phyloP scores from a whole-genome alignment of 2,329 filamentous ascomycete species.

The Talaromyces sp. region DNA sequence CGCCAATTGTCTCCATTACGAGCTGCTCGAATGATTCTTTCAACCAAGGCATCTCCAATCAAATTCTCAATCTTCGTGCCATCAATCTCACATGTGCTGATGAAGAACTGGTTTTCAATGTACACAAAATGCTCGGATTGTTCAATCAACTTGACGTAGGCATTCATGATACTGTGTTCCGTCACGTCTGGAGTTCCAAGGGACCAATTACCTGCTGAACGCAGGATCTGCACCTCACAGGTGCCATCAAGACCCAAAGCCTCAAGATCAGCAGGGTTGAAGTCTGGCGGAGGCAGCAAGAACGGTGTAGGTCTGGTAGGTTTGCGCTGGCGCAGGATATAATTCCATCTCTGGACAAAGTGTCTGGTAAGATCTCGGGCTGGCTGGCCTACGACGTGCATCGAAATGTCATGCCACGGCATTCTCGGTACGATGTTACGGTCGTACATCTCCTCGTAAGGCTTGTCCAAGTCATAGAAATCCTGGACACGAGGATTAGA shows the following conservation, averaged over 20 bases:
- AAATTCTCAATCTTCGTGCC: slow-evolving; percentile 84
- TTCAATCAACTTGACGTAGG: slow-evolving; percentile 91
- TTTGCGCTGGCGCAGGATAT: slow-evolving; percentile 86
- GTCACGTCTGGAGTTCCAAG: slow-evolving; percentile 77
- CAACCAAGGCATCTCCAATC: slow-evolving; percentile 90
- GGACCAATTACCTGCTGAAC: slow-evolving; percentile 88
- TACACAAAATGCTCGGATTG: slow-evolving; percentile 97
- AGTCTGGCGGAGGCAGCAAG: slow-evolving; percentile 88
- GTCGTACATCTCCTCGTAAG: slow-evolving; percentile 99
- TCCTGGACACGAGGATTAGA: slow-evolving; percentile 94
- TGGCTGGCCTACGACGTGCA: slow-evolving; percentile 96
- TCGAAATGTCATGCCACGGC: slow-evolving; percentile 98
- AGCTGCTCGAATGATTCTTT: slow-evolving; percentile 81
- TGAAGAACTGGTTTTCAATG: slow-evolving; percentile 98
- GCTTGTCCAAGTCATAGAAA: slow-evolving; percentile 87
- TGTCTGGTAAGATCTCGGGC: slow-evolving; percentile 90
- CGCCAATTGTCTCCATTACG: slow-evolving; percentile 86
- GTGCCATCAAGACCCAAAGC: slow-evolving; percentile 85
- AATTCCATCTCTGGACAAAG: slow-evolving; percentile 98
- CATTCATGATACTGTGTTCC: slow-evolving; percentile 93
- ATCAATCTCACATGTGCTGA: slow-evolving; percentile 86
- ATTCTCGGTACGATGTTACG: slow-evolving; percentile 82
- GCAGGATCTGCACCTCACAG: slow-evolving; percentile 92
- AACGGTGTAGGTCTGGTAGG: slow-evolving; percentile 92
- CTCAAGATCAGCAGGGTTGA: slow-evolving; percentile 79